A percentile compares a stretch with the other conserved stretches of the same genome.
phyloP scores from a whole-genome alignment of 1,139 yeast genomes.

The Candida smagusa region DNA sequence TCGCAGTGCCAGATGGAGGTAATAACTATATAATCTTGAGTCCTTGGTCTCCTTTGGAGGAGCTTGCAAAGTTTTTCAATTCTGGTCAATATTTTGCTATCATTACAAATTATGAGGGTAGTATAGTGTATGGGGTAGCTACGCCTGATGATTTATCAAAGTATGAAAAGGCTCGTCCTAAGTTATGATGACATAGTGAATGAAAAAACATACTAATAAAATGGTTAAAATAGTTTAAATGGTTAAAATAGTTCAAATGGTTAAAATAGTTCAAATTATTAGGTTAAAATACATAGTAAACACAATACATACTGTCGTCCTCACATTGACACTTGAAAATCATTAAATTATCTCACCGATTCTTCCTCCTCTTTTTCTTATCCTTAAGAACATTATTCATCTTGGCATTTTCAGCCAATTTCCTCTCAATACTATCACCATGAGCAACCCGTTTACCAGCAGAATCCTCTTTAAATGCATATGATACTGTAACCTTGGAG shows the following conservation, averaged over 20 bases:
- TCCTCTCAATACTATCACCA: constrained; percentile 78
- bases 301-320: too few relatives aligned
- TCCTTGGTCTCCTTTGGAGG: constrained; percentile 57
- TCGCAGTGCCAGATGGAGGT: constrained; percentile 28
- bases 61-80: constrained; percentile 50
- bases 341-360: constrained; percentile 4
- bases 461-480: constrained; percentile 69
- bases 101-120: constrained; percentile 51
- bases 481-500: constrained; percentile 55
- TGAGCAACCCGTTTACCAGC: constrained; percentile 51
- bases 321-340: too few relatives aligned
- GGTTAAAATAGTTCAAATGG: neutral
- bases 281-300: too few relatives aligned
- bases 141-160: constrained; percentile 58
- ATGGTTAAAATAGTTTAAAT: too few relatives aligned
- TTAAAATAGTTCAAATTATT: too few relatives aligned
- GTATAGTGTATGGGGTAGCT: constrained; percentile 61
- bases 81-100: constrained; percentile 56
- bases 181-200: constrained; percentile 24
- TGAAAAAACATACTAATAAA: neutral
- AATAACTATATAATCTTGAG: constrained; percentile 45
- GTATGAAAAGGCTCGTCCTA: constrained; percentile 54
- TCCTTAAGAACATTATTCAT: constrained; percentile 22
- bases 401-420: constrained; percentile 67
- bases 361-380: constrained; percentile 6